Base-by-base conservation (phyloP, 2,329 filamentous ascomycete species). In the Fragosphaeria purpurea region DNA sequence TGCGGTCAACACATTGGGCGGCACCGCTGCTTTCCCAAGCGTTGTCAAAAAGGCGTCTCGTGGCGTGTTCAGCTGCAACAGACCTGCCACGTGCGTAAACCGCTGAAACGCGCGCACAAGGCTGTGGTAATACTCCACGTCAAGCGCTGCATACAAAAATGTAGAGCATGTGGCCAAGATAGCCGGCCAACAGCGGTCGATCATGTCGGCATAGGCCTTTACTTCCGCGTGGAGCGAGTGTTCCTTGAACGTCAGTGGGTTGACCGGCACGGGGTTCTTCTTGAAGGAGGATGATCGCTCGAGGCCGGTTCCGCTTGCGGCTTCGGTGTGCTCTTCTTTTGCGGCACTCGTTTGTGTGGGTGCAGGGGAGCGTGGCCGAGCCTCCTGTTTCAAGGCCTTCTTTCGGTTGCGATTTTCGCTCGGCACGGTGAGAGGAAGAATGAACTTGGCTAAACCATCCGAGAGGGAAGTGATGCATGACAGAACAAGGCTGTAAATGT, bases 21-120 rank as follows among this genome's bases (percentile, higher is more conserved):
- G 93, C 3, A 97, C 87, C 7, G 93, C 89, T 42, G 90, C 85
- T 67, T 98, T 98, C 0, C 88, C 89, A 4, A 98, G 71, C 0
- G 91, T 96, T 0, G 93, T 97, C 37, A 98, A 73, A 60, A 98
- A 94, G 0, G 93, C 93, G 72, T 98, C 93, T 56, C 93, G 77
- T 0, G 93, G 90, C 0, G 91, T 96, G 10, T 77, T 73, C 8
- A 97, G 77, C 55, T 90, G 82, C 7, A 98, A 69, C 44, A 98
- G 73, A 5, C 93, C 94, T 40, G 93, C 88, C 3, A 97, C 91
- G 63, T 98, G 94, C 1, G 93, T 86, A 60, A 98, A 87, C 57
- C 94, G 89, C 61, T 98, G 93, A 58, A 97, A 95, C 0, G 91
- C 87, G 57, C 93, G 80, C 31, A 98, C 91, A 1, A 98, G 72